A percentile compares a stretch with the other conserved stretches of the same genome.
Conservation (phyloP, 306 rosid species). For the Rosa chinensis region DNA sequence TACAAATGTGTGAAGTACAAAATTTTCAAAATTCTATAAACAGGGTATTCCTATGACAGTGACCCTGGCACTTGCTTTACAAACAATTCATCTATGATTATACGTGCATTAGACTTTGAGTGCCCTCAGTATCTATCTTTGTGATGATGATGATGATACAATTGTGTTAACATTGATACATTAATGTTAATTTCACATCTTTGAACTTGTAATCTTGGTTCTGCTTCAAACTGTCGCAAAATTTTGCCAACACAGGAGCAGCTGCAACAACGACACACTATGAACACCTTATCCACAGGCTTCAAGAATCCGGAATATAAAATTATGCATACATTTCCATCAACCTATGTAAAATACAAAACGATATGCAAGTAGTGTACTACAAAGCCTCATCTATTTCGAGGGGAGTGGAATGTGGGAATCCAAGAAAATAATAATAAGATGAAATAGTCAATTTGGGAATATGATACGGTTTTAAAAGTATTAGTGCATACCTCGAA, state of each 20-base stretch:
- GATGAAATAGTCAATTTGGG: conserved; percentile 9
- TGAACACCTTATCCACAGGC: conserved; percentile 24
- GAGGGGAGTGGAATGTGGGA: conserved; percentile 26
- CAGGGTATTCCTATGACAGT: conserved; percentile 5
- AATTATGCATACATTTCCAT: background rate
- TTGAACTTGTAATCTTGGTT: conserved; percentile 32
- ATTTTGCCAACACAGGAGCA: conserved; percentile 27
- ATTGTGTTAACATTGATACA: conserved; percentile 17
- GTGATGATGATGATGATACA: conserved; percentile 23
- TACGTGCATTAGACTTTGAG: conserved; percentile 31
- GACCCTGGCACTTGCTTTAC: conserved; percentile 29
- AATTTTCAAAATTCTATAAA: conserved; percentile 8
- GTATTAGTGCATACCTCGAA: conserved; percentile 41
- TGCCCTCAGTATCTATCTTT: conserved; percentile 24
- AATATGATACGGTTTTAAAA: conserved; percentile 2
- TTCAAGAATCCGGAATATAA: conserved; percentile 20
- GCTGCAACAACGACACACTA: conserved; percentile 31
- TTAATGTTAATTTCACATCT: conserved; percentile 27
- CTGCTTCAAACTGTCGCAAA: conserved; percentile 18
- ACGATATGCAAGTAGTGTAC: background rate
- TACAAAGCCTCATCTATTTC: conserved; percentile 3
- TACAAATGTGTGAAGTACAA: conserved; percentile 9
- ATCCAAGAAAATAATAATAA: conserved; percentile 4
- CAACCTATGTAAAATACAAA: background rate
- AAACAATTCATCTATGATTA: conserved; percentile 32